Evolutionary conservation across 2,329 filamentous ascomycete genomes (phyloP), one percentile per base, ranked within the genome.

Genomic region (Diplocarpon mali): DNA sequence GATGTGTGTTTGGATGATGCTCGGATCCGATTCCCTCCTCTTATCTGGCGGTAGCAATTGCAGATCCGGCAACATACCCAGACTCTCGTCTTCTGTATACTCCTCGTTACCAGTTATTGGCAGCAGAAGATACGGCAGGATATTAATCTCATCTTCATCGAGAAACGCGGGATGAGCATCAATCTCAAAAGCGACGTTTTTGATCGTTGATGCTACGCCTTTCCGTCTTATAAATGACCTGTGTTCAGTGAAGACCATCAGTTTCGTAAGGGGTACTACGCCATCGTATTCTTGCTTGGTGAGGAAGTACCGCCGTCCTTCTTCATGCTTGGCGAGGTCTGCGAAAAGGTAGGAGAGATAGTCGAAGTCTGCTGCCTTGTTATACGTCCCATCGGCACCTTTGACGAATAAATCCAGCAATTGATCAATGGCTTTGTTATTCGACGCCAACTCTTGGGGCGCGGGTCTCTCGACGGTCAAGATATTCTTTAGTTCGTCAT

Each of bases 331-430:
- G 40, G 88, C 83, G 9, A 98, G 72, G 63, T 98, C 90, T 34
- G 92, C 90, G 62, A 98, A 93, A 44, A 95, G 72, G 61, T 96
- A 98, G 35, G 88, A 80, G 17, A 98, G 75, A 65, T 96, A 95
- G 67, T 98, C 88, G 63, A 80, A 96, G 65, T 90, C 76, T 48
- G 88, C 88, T 20, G 83, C 64, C 60, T 84, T 82, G 70, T 96
- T 96, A 65, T 92, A 88, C 9, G 73, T 71, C 17, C 83, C 84
- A 49, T 84, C 80, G 16, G 85, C 80, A 15, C 90, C 90, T 67
- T 92, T 93, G 61, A 96, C 92, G 61, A 98, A 98, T 56, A 93
- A 82, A 63, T 96, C 92, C 63, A 98, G 78, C 27, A 98, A 70
- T 65, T 96, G 92, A 63, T 95, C 88, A 57, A 96, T 76, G 4